Conservation (phyloP, 805 yeast genomes). For the Yamadazyma sp. region DNA sequence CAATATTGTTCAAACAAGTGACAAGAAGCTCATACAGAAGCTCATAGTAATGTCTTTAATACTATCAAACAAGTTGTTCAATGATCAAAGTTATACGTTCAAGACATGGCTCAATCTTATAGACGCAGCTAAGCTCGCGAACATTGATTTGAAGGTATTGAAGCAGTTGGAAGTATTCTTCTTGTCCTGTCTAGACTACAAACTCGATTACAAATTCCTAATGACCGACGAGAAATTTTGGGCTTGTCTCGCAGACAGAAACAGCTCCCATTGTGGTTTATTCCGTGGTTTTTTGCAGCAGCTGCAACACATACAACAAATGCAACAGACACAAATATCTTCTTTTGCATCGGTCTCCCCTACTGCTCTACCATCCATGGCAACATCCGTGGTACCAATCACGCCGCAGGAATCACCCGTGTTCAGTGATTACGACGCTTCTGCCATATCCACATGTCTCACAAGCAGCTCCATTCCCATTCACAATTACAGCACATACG, state of each 20-base stretch:
- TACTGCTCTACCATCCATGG: not conserved
- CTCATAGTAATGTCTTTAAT: slow-evolving; percentile 26
- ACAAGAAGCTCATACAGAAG: slow-evolving; percentile 19
- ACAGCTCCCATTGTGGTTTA: slow-evolving; percentile 3
- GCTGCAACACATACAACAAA: not conserved
- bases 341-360: not conserved
- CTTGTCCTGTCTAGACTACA: slow-evolving; percentile 26
- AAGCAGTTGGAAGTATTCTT: slow-evolving; percentile 30
- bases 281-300: slow-evolving; percentile 5
- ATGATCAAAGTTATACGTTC: slow-evolving; percentile 51
- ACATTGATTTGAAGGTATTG: slow-evolving; percentile 24
- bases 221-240: slow-evolving; percentile 24
- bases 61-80: slow-evolving; percentile 42
- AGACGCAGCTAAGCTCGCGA: slow-evolving; percentile 17
- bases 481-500: slow-evolving; percentile 1
- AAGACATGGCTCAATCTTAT: slow-evolving; percentile 47
- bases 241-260: slow-evolving; percentile 14
- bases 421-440: not conserved
- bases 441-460: not conserved
- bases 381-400: slow-evolving; percentile 8
- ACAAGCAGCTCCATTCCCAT: not conserved
- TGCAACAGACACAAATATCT: slow-evolving; percentile 2
- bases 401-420: slow-evolving; percentile 13
- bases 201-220: slow-evolving; percentile 24
- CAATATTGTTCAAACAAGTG: slow-evolving; percentile 9